phyloP scores from a whole-genome alignment of 1,284 basidiomycete genomes.

The Ceratobasidium sp. region DNA sequence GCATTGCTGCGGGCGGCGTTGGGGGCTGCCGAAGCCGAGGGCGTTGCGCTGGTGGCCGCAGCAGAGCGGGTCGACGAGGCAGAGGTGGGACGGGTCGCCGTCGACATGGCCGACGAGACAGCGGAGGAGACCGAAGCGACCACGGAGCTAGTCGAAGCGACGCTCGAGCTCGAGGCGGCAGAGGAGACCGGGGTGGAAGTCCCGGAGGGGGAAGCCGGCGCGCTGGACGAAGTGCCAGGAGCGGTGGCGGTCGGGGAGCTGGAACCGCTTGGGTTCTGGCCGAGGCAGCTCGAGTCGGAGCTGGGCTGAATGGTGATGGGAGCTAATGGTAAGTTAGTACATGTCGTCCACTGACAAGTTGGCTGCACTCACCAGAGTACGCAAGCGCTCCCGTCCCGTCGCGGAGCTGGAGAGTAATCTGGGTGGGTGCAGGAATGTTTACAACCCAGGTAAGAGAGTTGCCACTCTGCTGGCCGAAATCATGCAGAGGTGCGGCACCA shows the following conservation, averaged over 20 bases:
- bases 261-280: not conserved
- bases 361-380: conserved; percentile 32
- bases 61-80: conserved; percentile 9
- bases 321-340: not conserved
- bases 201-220: not conserved
- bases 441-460: conserved; percentile 18
- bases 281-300: conserved; percentile 38
- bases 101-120: not conserved
- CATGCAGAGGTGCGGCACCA: conserved; percentile 10
- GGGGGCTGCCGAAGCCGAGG: not conserved
- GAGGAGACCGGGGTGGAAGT: not conserved
- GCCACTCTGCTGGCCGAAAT: conserved; percentile 22
- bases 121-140: not conserved
- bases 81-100: not conserved
- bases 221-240: not conserved
- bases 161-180: conserved; percentile 1
- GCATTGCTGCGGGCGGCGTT: conserved; percentile 33
- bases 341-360: not conserved
- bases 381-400: conserved; percentile 17
- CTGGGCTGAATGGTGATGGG: conserved; percentile 22
- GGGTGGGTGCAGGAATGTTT: not conserved
- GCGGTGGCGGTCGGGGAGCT: not conserved
- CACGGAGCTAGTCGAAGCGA: conserved; percentile 9
- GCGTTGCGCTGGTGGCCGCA: conserved; percentile 26
- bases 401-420: conserved; percentile 21